A percentile compares a stretch with the other conserved stretches of the same genome.
Evolutionary conservation across 306 rosid species (phyloP).

Genomic region (Cercis canadensis): DNA sequence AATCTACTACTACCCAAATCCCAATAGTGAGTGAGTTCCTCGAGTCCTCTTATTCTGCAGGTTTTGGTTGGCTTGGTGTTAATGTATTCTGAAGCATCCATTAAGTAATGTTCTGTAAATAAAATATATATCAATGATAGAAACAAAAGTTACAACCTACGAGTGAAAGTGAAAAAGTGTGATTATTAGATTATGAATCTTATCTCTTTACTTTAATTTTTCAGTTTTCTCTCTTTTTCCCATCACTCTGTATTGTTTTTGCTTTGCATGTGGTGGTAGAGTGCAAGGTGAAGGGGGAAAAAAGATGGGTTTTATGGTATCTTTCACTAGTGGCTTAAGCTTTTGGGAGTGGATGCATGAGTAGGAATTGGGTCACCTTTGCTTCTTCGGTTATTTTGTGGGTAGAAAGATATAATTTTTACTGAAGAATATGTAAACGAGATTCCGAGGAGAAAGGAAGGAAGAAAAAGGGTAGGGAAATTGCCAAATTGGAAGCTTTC

Average conservation of each 20-base stretch:
- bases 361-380: slow-evolving; percentile 47
- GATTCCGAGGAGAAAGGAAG: slow-evolving; percentile 45
- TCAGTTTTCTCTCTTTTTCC: slow-evolving; percentile 10
- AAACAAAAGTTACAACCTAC: slow-evolving; percentile 35
- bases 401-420: slow-evolving; percentile 14
- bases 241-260: slow-evolving; percentile 37
- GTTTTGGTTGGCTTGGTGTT: slow-evolving; percentile 50
- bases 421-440: slow-evolving; percentile 36
- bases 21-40: slow-evolving; percentile 5
- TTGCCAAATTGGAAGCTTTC: slow-evolving; percentile 22
- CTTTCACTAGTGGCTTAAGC: slow-evolving; percentile 46
- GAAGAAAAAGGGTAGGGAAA: slow-evolving; percentile 6
- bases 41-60: slow-evolving; percentile 4
- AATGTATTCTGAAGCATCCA: slow-evolving; percentile 33
- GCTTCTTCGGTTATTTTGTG: slow-evolving; percentile 39
- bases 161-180: slow-evolving; percentile 44
- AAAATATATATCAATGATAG: slow-evolving; percentile 44
- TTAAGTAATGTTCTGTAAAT: slow-evolving; percentile 42
- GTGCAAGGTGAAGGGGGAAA: slow-evolving; percentile 16
- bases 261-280: slow-evolving; percentile 35
- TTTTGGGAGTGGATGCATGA: slow-evolving; percentile 57
- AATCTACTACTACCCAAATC: background rate
- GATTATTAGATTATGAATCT: slow-evolving; percentile 35
- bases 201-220: slow-evolving; percentile 34
- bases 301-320: slow-evolving; percentile 32